phyloP scores from a whole-genome alignment of 1,139 yeast species.

The Hanseniaspora uvarum region DNA sequence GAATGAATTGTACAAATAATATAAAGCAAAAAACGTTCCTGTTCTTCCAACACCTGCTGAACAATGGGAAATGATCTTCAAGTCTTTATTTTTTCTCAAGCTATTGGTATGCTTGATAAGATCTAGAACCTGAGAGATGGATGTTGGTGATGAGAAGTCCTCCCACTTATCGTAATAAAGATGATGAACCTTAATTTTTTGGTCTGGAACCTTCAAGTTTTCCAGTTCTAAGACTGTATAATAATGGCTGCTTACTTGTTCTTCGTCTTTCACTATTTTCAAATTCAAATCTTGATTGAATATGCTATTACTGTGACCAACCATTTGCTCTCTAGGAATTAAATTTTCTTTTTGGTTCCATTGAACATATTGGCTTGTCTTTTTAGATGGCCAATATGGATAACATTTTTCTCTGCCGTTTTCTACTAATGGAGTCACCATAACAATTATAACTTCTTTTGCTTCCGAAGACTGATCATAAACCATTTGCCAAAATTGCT shows the following conservation, averaged over 20 bases:
- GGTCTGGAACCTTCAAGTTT: background rate
- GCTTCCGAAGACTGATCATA: conserved; percentile 35
- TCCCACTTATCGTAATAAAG: conserved; percentile 39
- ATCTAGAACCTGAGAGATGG: conserved; percentile 29
- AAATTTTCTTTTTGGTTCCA: background rate
- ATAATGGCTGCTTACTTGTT: conserved; percentile 19
- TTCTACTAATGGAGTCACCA: conserved; percentile 78
- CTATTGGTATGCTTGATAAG: conserved; percentile 27
- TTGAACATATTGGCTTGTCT: background rate
- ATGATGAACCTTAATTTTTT: conserved; percentile 33
- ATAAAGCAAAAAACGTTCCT: conserved; percentile 61
- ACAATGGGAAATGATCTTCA: conserved; percentile 49
- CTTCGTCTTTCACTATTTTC: conserved; percentile 23
- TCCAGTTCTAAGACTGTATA: conserved; percentile 22
- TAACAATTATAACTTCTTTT: conserved; percentile 49
- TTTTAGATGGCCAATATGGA: conserved; percentile 53
- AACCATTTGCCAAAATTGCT: conserved; percentile 84
- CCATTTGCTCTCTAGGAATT: background rate
- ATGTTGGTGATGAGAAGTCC: conserved; percentile 38
- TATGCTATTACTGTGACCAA: conserved; percentile 12
- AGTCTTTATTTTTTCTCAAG: conserved; percentile 23
- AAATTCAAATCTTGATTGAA: conserved; percentile 18
- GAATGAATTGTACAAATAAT: conserved; percentile 39
- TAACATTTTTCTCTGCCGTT: conserved; percentile 52
- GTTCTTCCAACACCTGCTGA: conserved; percentile 77